phyloP scores from a whole-genome alignment of 768 basidiomycete genomes.

The Rubroboletus satanas region DNA sequence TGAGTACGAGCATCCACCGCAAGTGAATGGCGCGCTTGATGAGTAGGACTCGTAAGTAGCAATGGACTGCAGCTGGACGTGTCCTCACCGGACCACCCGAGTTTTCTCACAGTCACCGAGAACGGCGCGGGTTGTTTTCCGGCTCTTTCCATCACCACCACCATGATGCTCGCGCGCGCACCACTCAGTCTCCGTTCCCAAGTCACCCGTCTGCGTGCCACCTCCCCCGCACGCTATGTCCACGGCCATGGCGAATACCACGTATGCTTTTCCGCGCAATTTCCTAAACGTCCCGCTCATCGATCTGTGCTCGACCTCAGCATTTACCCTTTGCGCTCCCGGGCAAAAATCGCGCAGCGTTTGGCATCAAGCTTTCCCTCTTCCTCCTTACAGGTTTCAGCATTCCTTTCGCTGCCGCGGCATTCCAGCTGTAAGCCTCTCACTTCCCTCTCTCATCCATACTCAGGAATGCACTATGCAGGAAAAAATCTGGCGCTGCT shows the following conservation, averaged over 20 bases:
- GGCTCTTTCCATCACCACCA: slow-evolving; percentile 14
- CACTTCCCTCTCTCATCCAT: background rate
- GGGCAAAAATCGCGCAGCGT: slow-evolving; percentile 46
- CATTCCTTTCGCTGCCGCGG: slow-evolving; percentile 62
- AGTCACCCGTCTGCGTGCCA: slow-evolving; percentile 25
- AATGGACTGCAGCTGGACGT: background rate
- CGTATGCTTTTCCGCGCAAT: slow-evolving; percentile 32
- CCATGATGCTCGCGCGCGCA: slow-evolving; percentile 42
- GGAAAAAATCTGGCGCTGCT: slow-evolving; percentile 37
- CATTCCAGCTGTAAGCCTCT: slow-evolving; percentile 59
- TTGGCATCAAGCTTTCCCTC: slow-evolving; percentile 32
- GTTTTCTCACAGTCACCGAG: slow-evolving; percentile 19
- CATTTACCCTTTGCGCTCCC: slow-evolving; percentile 57
- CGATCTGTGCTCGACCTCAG: slow-evolving; percentile 27
- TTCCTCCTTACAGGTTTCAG: slow-evolving; percentile 54
- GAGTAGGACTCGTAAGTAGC: background rate
- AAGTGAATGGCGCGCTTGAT: background rate
- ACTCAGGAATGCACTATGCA: slow-evolving; percentile 21
- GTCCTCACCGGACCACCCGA: background rate
- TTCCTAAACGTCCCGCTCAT: background rate
- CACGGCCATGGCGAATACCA: slow-evolving; percentile 52
- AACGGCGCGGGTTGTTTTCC: background rate
- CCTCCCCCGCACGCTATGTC: slow-evolving; percentile 38
- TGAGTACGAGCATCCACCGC: background rate
- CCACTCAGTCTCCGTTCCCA: slow-evolving; percentile 42